Base-by-base conservation (phyloP, 192 early-diverging fungal species). In the Chytriomyces hyalinus region DNA sequence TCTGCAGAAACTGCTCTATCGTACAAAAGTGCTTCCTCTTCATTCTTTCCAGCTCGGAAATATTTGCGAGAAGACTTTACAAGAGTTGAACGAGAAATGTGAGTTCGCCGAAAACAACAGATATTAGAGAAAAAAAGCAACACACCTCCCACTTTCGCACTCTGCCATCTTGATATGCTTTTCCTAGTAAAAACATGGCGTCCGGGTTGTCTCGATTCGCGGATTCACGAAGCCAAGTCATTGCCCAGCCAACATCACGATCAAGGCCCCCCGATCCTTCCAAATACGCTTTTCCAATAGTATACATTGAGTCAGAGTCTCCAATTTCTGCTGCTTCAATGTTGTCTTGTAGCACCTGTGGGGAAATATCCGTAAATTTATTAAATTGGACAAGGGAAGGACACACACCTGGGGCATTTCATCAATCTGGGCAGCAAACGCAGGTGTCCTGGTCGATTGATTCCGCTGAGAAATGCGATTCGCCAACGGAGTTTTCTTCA, bases 111-210 rank as follows among this genome's bases (percentile, higher is more conserved):
- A 15, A 65, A 26, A 22, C n/a, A 26, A 26, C 10, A 65, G 63
- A 22, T 5, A 26, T 15, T 15, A 2, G 36, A 13, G 26, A 65
- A 26, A 65, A 26, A 22, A 6, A 65, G 36, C 4, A 65, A 5
- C 67, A n/a, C 20, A 74, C 73, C 73, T 75, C 73, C 73, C 73
- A 75, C 49, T 75, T 75, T 20, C 20, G 43, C 9, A 75, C 73
- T 24, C 8, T 15, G 46, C 61, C 47, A 10, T 75, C 73, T 6
- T 13, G 11, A 53, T 75, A 65, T 4, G 66, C 36, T 53, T 75
- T 64, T 7, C 73, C 73, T 17, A 75, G 43, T 9, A 66, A 28
- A 11, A 75, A 49, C 63, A 75, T 64, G 15, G 73, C 73, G 8
- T 75, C 63, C 11, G 62, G 20, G 10, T 63, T 15, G 28, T 75